These are phyloP conservation scores for Malbranchea cinnamomea DNA, from an alignment of 2,329 filamentous ascomycete genomes.

Conservation along the genomic window DNA sequence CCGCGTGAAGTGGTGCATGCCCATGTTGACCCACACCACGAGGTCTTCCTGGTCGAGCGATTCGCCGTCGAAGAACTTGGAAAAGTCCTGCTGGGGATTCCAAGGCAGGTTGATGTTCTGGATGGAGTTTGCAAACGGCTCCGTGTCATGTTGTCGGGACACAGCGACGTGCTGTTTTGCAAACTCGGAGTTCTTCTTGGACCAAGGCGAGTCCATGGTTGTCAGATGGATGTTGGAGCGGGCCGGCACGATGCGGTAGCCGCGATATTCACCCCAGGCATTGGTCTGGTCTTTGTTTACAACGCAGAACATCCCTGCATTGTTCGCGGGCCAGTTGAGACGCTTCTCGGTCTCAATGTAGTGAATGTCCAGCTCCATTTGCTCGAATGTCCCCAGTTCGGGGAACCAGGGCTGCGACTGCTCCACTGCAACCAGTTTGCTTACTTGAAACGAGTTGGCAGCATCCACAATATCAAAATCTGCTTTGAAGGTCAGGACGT, in stretches of 20 bases:
- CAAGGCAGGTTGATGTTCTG: slow-evolving; percentile 6
- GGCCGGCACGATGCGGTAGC: slow-evolving; percentile 19
- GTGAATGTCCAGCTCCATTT: slow-evolving; percentile 30
- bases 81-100: slow-evolving; percentile 24
- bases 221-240: slow-evolving; percentile 30
- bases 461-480: slow-evolving; percentile 39
- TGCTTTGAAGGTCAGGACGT: slow-evolving; percentile 41
- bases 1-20: slow-evolving; percentile 44
- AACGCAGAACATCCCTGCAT: slow-evolving; percentile 34
- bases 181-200: slow-evolving; percentile 34
- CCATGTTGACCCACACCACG: slow-evolving; percentile 40
- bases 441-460: slow-evolving; percentile 20
- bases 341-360: slow-evolving; percentile 29
- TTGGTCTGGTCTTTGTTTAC: slow-evolving; percentile 38
- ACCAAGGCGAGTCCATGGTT: slow-evolving; percentile 32
- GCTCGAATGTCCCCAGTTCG: slow-evolving; percentile 16
- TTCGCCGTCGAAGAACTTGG: slow-evolving; percentile 31
- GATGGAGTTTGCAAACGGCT: slow-evolving; percentile 8
- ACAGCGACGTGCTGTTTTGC: slow-evolving; percentile 38
- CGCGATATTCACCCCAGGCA: slow-evolving; percentile 36
- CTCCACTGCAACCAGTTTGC: slow-evolving; percentile 22
- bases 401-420: slow-evolving; percentile 14
- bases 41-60: slow-evolving; percentile 24
- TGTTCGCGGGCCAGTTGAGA: slow-evolving; percentile 36
- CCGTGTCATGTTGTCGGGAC: slow-evolving; percentile 15